A percentile compares a stretch with the other conserved stretches of the same genome.
phyloP scores from a whole-genome alignment of 805 yeast genomes.

The Kuraishia capsulata region DNA sequence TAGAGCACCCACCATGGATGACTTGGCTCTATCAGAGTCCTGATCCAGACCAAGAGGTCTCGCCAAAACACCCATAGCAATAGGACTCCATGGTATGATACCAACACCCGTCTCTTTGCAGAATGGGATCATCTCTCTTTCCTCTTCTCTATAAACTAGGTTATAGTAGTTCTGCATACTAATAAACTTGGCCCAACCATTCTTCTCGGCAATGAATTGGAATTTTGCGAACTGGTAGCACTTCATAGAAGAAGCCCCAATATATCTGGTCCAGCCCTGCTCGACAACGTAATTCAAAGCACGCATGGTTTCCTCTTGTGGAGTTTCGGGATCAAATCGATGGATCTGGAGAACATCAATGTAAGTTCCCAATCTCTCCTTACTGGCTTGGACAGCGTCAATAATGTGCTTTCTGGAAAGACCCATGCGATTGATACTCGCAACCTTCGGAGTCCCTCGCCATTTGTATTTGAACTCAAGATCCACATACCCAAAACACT shows the following conservation, averaged over 20 bases:
- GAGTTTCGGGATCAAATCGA: conserved; percentile 37
- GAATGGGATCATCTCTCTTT: conserved; percentile 49
- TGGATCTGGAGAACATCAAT: conserved; percentile 51
- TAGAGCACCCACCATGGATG: neutral
- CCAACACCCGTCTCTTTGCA: conserved; percentile 37
- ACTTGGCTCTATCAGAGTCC: conserved; percentile 5
- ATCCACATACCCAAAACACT: conserved; percentile 22
- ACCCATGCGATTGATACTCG: conserved; percentile 22
- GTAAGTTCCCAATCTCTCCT: conserved; percentile 40
- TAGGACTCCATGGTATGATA: conserved; percentile 55
- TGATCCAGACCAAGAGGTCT: conserved; percentile 30
- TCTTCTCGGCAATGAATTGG: conserved; percentile 46
- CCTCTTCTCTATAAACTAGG: conserved; percentile 54
- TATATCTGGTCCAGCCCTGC: conserved; percentile 38
- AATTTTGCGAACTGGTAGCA: conserved; percentile 43
- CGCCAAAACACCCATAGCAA: conserved; percentile 44
- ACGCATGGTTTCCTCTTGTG: conserved; percentile 46
- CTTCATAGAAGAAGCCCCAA: conserved; percentile 58
- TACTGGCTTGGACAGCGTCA: conserved; percentile 32
- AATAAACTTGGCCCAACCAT: conserved; percentile 50
- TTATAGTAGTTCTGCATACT: conserved; percentile 53
- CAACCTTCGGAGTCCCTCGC: conserved; percentile 5
- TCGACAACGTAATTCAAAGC: conserved; percentile 45
- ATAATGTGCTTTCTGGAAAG: conserved; percentile 36
- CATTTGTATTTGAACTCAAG: conserved; percentile 21